These are phyloP conservation scores for Dendrothele bispora DNA, from an alignment of 768 basidiomycete genomes.

Conservation along the genomic window DNA sequence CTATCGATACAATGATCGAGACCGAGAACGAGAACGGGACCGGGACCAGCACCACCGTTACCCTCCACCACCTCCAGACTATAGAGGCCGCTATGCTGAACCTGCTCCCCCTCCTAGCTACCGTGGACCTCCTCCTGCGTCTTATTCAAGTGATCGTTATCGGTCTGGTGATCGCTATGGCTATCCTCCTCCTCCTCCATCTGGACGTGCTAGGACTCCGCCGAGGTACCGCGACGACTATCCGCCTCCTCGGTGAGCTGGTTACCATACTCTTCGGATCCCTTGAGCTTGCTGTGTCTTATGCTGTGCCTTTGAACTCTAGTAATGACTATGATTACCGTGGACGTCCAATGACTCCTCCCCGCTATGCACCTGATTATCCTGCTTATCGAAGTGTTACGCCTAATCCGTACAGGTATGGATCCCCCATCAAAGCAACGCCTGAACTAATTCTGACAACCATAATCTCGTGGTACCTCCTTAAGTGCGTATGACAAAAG, in stretches of 20 bases:
- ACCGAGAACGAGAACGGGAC: slow-evolving; percentile 49
- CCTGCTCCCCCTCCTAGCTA: too few species aligned
- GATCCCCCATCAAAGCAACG: too few species aligned
- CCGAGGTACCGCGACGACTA: slow-evolving; percentile 65
- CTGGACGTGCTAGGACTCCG: slow-evolving; percentile 57
- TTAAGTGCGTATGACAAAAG: slow-evolving; percentile 28
- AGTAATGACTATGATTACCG: slow-evolving; percentile 61
- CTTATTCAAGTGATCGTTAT: slow-evolving; percentile 50
- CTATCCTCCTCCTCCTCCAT: slow-evolving; percentile 48
- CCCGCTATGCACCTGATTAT: slow-evolving; percentile 55
- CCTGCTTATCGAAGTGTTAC: slow-evolving; percentile 46
- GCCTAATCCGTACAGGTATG: slow-evolving; percentile 30
- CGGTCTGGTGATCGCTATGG: slow-evolving; percentile 69
- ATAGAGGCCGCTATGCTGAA: slow-evolving; percentile 59
- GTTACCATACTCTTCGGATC: neutral
- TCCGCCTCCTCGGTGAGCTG: slow-evolving; percentile 52
- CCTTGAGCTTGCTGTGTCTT: slow-evolving; percentile 1
- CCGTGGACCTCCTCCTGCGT: slow-evolving; percentile 49
- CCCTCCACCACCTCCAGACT: slow-evolving; percentile 49
- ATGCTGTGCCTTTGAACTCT: slow-evolving; percentile 6
- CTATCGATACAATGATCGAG: too few species aligned
- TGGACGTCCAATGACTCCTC: slow-evolving; percentile 52
- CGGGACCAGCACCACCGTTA: too few species aligned
- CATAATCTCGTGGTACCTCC: neutral
- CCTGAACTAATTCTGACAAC: slow-evolving; percentile 43